A percentile compares a stretch with the other conserved stretches of the same genome.
Evolutionary conservation across 352 stramenopile genomes (phyloP).

Genomic region (Peronospora belbahrii): DNA sequence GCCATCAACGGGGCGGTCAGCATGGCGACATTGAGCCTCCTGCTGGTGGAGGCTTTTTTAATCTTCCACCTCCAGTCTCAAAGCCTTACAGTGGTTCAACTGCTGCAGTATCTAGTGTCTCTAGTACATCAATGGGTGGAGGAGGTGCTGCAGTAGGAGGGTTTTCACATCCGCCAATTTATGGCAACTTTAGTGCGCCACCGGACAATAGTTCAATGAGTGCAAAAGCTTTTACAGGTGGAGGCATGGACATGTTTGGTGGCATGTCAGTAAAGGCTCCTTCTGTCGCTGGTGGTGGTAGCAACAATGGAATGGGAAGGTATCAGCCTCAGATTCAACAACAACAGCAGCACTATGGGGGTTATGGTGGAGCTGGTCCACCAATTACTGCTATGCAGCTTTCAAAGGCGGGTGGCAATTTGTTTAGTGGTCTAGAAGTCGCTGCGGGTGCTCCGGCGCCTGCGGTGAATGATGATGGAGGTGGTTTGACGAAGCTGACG

Average conservation of each 20-base stretch:
- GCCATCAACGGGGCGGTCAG: slow-evolving; percentile 34
- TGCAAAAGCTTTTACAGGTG: slow-evolving; percentile 1
- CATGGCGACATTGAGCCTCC: slow-evolving; percentile 24
- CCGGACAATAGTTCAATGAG: slow-evolving; percentile 10
- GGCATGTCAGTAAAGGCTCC: slow-evolving; percentile 59
- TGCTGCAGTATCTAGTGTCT: slow-evolving; percentile 6
- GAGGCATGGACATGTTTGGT: slow-evolving; percentile 59
- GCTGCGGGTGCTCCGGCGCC: slow-evolving; percentile 14
- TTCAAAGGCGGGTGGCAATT: slow-evolving; percentile 14
- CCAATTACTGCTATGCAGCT: neutral
- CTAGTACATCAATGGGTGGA: slow-evolving; percentile 11
- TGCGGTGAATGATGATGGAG: slow-evolving; percentile 19
- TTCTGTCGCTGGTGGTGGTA: slow-evolving; percentile 2
- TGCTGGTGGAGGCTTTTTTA: slow-evolving; percentile 75
- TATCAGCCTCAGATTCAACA: slow-evolving; percentile 11
- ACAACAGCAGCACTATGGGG: slow-evolving; percentile 28
- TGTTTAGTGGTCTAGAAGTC: slow-evolving; percentile 51
- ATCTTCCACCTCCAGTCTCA: slow-evolving; percentile 56
- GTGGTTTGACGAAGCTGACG: slow-evolving; percentile 6
- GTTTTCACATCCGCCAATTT: slow-evolving; percentile 14
- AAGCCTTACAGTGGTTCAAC: slow-evolving; percentile 33
- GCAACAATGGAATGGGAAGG: slow-evolving; percentile 8
- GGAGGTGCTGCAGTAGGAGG: slow-evolving; percentile 5
- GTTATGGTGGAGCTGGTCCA: slow-evolving; percentile 9
- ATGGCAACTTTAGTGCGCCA: slow-evolving; percentile 13